Evolutionary conservation across 2,329 filamentous ascomycete species (phyloP).

Genomic region (Sphaceloma murrayae): DNA sequence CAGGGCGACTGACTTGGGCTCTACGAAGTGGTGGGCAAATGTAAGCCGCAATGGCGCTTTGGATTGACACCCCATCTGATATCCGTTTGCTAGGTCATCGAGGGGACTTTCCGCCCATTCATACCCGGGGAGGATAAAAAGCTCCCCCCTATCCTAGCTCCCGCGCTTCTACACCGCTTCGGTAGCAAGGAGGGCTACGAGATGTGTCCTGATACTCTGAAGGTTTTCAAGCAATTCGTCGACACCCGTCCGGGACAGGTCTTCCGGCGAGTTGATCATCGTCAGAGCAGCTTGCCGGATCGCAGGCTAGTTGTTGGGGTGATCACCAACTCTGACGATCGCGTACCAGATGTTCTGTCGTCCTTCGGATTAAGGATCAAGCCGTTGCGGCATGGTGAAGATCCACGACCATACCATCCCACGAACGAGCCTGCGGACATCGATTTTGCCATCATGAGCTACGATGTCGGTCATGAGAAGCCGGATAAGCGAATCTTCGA

Average conservation of each 20-base stretch:
- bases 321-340: conserved; percentile 54
- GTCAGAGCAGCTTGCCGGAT: neutral
- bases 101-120: conserved; percentile 43
- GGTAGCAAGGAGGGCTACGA: conserved; percentile 45
- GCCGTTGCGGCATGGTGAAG: conserved; percentile 26
- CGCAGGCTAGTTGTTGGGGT: conserved; percentile 42
- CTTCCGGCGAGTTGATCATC: conserved; percentile 12
- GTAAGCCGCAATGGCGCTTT: conserved; percentile 32
- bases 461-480: conserved; percentile 53
- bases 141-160: conserved; percentile 39
- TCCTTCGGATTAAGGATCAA: conserved; percentile 45
- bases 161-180: conserved; percentile 45
- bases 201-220: conserved; percentile 39
- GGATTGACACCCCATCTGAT: neutral
- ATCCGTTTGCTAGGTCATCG: conserved; percentile 40
- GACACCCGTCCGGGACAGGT: conserved; percentile 18
- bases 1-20: conserved; percentile 41
- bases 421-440: conserved; percentile 32
- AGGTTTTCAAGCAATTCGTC: conserved; percentile 38
- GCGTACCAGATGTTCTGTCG: conserved; percentile 46
- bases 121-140: conserved; percentile 23
- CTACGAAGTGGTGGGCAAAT: conserved; percentile 51
- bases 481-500: conserved; percentile 48
- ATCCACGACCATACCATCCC: conserved; percentile 16
- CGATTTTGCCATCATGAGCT: conserved; percentile 53